Conservation (phyloP, 2,329 filamentous ascomycete genomes). For the Fusarium chuoi region DNA sequence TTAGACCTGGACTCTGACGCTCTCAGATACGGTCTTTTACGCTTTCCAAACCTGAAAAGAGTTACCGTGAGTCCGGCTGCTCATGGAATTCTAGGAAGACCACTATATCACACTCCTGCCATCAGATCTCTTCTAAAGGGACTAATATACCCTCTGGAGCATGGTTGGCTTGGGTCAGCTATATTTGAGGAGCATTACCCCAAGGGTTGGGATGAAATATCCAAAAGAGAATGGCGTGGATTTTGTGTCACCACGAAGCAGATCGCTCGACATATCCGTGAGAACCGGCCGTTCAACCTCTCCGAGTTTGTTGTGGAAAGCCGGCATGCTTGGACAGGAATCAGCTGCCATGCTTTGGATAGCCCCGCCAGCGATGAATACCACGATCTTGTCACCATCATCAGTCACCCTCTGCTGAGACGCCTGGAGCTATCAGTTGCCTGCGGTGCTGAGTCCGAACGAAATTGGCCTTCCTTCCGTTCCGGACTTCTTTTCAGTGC, state of each 20-base stretch:
- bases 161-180: constrained; percentile 31
- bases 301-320: constrained; percentile 50
- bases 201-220: background rate
- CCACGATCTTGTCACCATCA: background rate
- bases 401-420: background rate
- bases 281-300: constrained; percentile 19
- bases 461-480: background rate
- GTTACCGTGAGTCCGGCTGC: constrained; percentile 54
- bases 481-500: background rate
- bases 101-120: constrained; percentile 50
- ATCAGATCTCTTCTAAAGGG: constrained; percentile 24
- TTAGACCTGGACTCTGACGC: constrained; percentile 44
- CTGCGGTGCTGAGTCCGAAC: rapidly evolving
- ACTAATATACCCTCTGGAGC: constrained; percentile 53
- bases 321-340: constrained; percentile 43
- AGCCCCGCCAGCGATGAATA: background rate
- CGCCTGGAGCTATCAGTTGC: constrained; percentile 14
- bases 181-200: rapidly evolving
- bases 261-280: constrained; percentile 36
- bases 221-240: constrained; percentile 40
- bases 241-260: constrained; percentile 44
- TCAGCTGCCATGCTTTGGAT: constrained; percentile 34
- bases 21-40: constrained; percentile 43
- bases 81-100: constrained; percentile 49
- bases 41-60: constrained; percentile 49